A percentile compares a stretch with the other conserved stretches of the same genome.
phyloP scores from a whole-genome alignment of 768 basidiomycete species.

The Podaxis sp. region DNA sequence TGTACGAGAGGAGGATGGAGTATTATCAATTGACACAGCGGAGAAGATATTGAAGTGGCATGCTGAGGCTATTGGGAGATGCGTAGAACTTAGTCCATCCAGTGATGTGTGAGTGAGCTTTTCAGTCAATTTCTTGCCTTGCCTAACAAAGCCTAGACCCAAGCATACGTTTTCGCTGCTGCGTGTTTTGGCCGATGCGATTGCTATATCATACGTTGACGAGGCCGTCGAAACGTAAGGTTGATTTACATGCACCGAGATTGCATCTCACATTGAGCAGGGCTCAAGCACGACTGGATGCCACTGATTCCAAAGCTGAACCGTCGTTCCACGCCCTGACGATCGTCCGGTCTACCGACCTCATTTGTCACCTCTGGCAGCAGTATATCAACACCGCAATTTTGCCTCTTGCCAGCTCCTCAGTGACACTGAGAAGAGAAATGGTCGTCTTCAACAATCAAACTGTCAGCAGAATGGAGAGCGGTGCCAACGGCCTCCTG shows the following conservation, averaged over 20 bases:
- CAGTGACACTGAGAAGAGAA: slow-evolving; percentile 85
- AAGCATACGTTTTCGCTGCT: slow-evolving; percentile 86
- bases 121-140: not conserved
- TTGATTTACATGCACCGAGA: not conserved
- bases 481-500: slow-evolving; percentile 70
- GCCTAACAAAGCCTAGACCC: slow-evolving; percentile 46
- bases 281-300: slow-evolving; percentile 65
- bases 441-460: slow-evolving; percentile 93
- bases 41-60: slow-evolving; percentile 97
- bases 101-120: slow-evolving; percentile 73
- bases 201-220: slow-evolving; percentile 82
- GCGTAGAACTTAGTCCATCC: slow-evolving; percentile 79
- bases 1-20: slow-evolving; percentile 75
- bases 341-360: slow-evolving; percentile 69
- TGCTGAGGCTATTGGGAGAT: slow-evolving; percentile 93
- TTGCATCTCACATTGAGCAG: slow-evolving; percentile 35
- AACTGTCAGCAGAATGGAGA: slow-evolving; percentile 80
- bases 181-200: slow-evolving; percentile 80
- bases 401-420: slow-evolving; percentile 79
- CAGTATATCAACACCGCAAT: slow-evolving; percentile 90
- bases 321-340: slow-evolving; percentile 68
- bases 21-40: slow-evolving; percentile 67
- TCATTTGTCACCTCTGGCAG: slow-evolving; percentile 96
- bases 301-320: slow-evolving; percentile 71
- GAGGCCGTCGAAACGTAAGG: slow-evolving; percentile 88